Base-by-base conservation (phyloP, 495 filamentous ascomycete genomes). In the Entonaema liquescens region DNA sequence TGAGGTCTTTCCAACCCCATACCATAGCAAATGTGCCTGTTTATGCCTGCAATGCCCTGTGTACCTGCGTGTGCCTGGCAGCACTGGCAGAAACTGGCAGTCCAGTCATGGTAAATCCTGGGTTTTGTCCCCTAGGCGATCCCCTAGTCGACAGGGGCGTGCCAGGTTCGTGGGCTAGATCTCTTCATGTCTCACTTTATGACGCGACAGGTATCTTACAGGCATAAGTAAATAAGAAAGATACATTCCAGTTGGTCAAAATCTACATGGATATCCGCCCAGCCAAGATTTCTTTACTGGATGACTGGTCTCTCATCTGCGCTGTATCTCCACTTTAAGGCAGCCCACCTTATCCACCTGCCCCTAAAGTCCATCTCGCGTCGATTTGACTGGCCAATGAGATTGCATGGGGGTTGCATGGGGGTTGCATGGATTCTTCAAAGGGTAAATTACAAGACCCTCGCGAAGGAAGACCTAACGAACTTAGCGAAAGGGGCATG, bases 391-490 rank as follows among this genome's bases (percentile, higher is more conserved):
- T 68, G 60, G 65, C 12, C 57, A 33, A 62, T 58, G 29, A 31
- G 11, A 9, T 33, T 9, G 31, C 31, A 33, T 33, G 31, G 31
- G 31, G n/a, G n/a, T n/a, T n/a, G n/a, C n/a, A n/a, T n/a, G n/a
- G n/a, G 47, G 21, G 17, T 12, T 23, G 19, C 59, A 63, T 64
- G 59, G 63, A 38, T 67, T 36, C 59, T 42, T 3, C 49, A 72
- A 72, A 53, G 12, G 60, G 70, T 57, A 72, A 72, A 72, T 72
- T 72, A 66, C 62, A 65, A 33, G 66, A 40, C 44, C 69, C 47
- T 47, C 64, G 21, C 17, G 29, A 31, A 38, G 62, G 44, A 58
- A 54, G 64, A 50, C 47, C 50, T 40, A 61, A 36, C 31, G 17
- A 21, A 38, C n/a, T 31, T 47, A 60, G 55, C 35, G 56, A 63